phyloP scores from a whole-genome alignment of 2,329 filamentous ascomycete species.

The Botrytis medusae region DNA sequence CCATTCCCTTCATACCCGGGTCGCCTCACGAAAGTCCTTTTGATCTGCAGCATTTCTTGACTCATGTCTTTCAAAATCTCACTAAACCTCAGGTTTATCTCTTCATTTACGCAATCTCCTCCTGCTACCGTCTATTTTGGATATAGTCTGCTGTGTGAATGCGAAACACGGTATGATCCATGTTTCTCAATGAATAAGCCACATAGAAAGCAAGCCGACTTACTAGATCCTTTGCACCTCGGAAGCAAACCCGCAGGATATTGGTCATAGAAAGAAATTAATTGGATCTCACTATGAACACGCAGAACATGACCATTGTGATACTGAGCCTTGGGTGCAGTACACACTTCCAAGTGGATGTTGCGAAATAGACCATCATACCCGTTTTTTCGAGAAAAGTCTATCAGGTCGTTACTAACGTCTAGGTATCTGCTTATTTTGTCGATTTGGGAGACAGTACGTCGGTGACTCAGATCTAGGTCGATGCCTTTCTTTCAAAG shows the following conservation, averaged over 20 bases:
- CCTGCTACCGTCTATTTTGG: slow-evolving; percentile 24
- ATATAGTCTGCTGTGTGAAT: slow-evolving; percentile 24
- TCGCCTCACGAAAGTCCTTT: not conserved
- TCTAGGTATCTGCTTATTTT: not conserved
- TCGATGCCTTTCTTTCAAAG: not conserved
- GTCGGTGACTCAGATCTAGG: not conserved
- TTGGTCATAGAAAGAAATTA: slow-evolving; percentile 33
- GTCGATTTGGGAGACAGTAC: not conserved
- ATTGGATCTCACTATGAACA: slow-evolving; percentile 53
- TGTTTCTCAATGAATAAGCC: slow-evolving; percentile 26
- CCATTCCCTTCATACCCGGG: not conserved
- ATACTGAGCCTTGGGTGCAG: not conserved
- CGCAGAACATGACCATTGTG: slow-evolving; percentile 10
- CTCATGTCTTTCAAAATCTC: not conserved
- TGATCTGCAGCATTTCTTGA: not conserved
- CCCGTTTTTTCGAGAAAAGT: not conserved
- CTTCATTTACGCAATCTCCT: slow-evolving; percentile 7
- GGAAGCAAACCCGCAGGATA: not conserved
- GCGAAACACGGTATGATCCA: slow-evolving; percentile 24
- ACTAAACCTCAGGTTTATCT: not conserved
- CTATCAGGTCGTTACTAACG: not conserved
- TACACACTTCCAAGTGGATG: not conserved
- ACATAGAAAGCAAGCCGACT: slow-evolving; percentile 28
- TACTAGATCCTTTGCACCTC: slow-evolving; percentile 27
- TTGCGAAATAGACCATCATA: not conserved